Base-by-base conservation (phyloP, 805 yeast genomes). In the Suhomyces tanzawaensis region DNA sequence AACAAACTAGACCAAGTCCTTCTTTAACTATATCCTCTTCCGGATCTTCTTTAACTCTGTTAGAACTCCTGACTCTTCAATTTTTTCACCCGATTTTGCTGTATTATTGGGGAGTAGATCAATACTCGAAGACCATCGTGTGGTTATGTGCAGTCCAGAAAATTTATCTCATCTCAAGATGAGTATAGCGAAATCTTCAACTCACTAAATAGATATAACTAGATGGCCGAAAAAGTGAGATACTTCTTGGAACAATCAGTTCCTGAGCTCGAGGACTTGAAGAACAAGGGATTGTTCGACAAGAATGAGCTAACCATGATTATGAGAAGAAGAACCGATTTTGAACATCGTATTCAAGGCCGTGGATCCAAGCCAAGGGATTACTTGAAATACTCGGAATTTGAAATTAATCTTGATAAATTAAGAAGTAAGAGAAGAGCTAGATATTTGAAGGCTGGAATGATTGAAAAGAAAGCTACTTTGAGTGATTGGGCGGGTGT, bases 261-360 rank as follows among this genome's bases (percentile, higher is more conserved):
- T 54, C 95, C 96, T 0, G 99, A 93, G 62, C 72, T 93, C 38
- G 91, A 90, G 53, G 99, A 91, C 53, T 74, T 93, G 23, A 80
- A 82, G 42, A 77, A 77, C 40, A 83, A 86, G 53, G 89, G 89
- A 3, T 70, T 93, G 4, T 93, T 93, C 60, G 82, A 80, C 29
- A 85, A 85, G 50, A 77, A 76, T 49, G 99, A 93, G 62, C 79
- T 89, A 47, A 80, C 82, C 28, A 73, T 76, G 69, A 83, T 93
- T 37, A 87, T 91, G 88, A 82, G 93, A 64, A 78, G 89, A 56
- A 77, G 99, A 66, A 91, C 97, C 0, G 97, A 90, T 62, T 93
- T 89, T 52, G 99, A 93, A 63, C 96, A 93, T 59, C 67, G 95
- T 40, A 77, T 93, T 37, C 76, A 77, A 31, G 86, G 95, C 29